phyloP scores from a whole-genome alignment of 768 basidiomycete genomes.

The Boletus rufocinnamomeus region DNA sequence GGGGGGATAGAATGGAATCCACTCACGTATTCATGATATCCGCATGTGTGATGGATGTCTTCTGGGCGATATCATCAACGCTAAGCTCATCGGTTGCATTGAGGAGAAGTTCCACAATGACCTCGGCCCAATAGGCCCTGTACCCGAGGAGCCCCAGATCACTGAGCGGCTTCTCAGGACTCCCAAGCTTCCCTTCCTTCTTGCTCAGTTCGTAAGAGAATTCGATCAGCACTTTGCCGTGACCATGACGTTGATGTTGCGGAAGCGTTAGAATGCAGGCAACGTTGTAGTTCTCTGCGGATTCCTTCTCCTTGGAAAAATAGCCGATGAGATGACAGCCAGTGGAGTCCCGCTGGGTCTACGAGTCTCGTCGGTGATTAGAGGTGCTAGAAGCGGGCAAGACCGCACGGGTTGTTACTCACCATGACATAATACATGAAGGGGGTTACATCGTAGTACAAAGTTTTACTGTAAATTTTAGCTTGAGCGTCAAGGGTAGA shows the following conservation, averaged over 20 bases:
- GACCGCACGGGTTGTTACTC: constrained; percentile 24
- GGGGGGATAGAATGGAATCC: constrained; percentile 9
- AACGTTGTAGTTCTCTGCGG: constrained; percentile 96
- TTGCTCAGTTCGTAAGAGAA: constrained; percentile 98
- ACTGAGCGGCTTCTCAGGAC: constrained; percentile 95
- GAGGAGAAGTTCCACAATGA: constrained; percentile 87
- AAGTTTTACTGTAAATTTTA: constrained; percentile 73
- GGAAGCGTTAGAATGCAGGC: constrained; percentile 99
- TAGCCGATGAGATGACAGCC: constrained; percentile 97
- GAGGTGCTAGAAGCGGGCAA: constrained; percentile 16
- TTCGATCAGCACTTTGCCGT: constrained; percentile 94
- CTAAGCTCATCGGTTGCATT: constrained; percentile 73
- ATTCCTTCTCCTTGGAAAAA: constrained; percentile 99
- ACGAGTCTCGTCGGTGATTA: constrained; percentile 10
- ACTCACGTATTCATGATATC: constrained; percentile 99
- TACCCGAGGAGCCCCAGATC: constrained; percentile 93
- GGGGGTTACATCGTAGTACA: constrained; percentile 99
- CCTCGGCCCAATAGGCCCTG: constrained; percentile 96
- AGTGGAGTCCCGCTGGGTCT: constrained; percentile 82
- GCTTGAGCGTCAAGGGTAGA: constrained; percentile 14
- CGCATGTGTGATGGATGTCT: constrained; percentile 90
- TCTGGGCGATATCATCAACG: constrained; percentile 96
- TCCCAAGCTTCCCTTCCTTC: constrained; percentile 92
- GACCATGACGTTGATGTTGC: constrained; percentile 95
- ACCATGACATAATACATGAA: constrained; percentile 99